Conservation (phyloP, 805 yeast species). For the Kluyveromyces aestuarii region DNA sequence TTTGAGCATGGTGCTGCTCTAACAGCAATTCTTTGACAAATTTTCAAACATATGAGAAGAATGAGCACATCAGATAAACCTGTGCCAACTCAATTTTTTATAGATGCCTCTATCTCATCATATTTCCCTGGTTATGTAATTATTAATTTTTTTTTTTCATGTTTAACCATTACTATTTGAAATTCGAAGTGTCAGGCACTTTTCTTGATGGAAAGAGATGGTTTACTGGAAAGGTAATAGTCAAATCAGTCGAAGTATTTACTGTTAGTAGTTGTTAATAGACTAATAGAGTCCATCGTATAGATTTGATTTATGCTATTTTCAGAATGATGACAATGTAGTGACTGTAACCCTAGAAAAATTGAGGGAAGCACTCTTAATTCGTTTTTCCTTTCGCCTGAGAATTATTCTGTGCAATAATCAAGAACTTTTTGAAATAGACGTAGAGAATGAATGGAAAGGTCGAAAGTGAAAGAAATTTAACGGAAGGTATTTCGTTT, state of each 20-base stretch:
- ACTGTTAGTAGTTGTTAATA: too few species aligned
- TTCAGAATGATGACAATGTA: neutral
- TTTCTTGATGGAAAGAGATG: neutral
- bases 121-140: neutral
- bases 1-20: too few species aligned
- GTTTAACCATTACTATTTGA: neutral
- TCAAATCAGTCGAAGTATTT: too few species aligned
- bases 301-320: neutral
- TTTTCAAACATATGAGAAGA: too few species aligned
- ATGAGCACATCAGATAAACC: too few species aligned
- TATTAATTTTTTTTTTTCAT: too few species aligned
- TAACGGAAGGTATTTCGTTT: too few species aligned
- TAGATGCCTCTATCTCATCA: slow-evolving; percentile 9
- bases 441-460: too few species aligned
- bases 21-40: too few species aligned
- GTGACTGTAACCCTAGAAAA: neutral
- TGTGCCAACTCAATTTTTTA: too few species aligned
- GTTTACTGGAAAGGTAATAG: neutral
- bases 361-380: neutral
- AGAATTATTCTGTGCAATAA: neutral
- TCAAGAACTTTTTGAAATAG: neutral
- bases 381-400: neutral
- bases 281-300: too few species aligned
- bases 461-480: neutral
- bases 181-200: neutral